Evolutionary conservation across 257 asterid species (phyloP).

Genomic region (Lithospermum erythrorhizon): DNA sequence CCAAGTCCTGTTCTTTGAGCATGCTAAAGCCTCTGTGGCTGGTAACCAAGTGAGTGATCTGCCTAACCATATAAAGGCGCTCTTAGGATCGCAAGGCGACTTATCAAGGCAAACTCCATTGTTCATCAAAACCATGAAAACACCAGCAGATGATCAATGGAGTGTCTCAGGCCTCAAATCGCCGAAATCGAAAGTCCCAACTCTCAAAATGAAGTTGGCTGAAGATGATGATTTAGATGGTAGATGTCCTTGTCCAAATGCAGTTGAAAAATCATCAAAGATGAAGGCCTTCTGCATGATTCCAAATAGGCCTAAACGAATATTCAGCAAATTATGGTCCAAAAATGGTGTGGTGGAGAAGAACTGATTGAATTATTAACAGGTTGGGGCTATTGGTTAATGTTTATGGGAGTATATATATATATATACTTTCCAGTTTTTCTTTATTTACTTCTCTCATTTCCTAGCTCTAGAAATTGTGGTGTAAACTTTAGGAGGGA

Average conservation of each 20-base stretch:
- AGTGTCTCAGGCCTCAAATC: constrained; percentile 54
- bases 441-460: not conserved
- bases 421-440: not conserved
- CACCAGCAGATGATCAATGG: constrained; percentile 56
- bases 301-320: constrained; percentile 29
- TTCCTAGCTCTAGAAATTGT: not conserved
- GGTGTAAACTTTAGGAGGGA: not conserved
- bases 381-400: not conserved
- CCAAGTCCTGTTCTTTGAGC: constrained; percentile 89
- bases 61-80: constrained; percentile 62
- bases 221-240: constrained; percentile 47
- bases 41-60: constrained; percentile 54
- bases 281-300: constrained; percentile 17
- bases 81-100: constrained; percentile 36
- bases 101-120: constrained; percentile 32
- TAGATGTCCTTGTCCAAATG: constrained; percentile 8
- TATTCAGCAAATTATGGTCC: constrained; percentile 23
- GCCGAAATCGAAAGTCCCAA: constrained; percentile 48
- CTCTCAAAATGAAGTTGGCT: constrained; percentile 68
- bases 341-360: not conserved
- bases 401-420: not conserved
- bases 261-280: constrained; percentile 2
- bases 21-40: constrained; percentile 60
- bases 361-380: not conserved
- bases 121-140: constrained; percentile 15